Base-by-base conservation (phyloP, 2,329 filamentous ascomycete species). In the Pseudogymnoascus sp. region DNA sequence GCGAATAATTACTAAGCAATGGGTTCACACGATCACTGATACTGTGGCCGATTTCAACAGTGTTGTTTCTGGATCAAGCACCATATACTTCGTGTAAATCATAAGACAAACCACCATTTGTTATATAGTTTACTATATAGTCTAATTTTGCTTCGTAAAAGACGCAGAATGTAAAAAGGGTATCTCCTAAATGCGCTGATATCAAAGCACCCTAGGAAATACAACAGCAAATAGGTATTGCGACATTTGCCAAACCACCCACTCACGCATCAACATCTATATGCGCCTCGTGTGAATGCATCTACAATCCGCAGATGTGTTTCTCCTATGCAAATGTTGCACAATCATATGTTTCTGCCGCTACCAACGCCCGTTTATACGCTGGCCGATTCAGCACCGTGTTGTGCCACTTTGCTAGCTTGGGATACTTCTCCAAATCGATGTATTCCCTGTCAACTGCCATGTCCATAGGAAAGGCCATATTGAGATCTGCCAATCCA, bases 361-460 rank as follows among this genome's bases (percentile, higher is more conserved):
- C 68, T 23, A 65, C 62, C 23, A 64, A 35, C 11, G 68, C 68
- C 59, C 60, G 60, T 61, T 66, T 61, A 35, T 69, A 69, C 17
- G 66, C 67, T 7, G 64, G 66, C 35, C 66, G 56, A 1, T 33
- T 46, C 33, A 63, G 67, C n/a, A 68, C 59, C 31, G 59, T 69
- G 56, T 62, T 60, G 62, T 66, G 60, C 71, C 71, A 72, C 4
- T 17, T 59, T 33, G 38, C 61, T 11, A 72, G 7, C 59, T 68
- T 70, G 1, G 66, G 69, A 63, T 66, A 72, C 62, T 68, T 70
- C 10, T 63, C 59, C 42, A 59, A 59, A 23, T 71, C 65, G 56
- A 71, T 66, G 31, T 67, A 70, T 13, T 64, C 67, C 42, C 59
- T 60, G 9, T 40, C 4, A 29, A 40, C 37, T 4, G 19, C 31